Evolutionary conservation across 1,139 yeast genomes (phyloP).

Genomic region (Blastobotrys illinoisensis): DNA sequence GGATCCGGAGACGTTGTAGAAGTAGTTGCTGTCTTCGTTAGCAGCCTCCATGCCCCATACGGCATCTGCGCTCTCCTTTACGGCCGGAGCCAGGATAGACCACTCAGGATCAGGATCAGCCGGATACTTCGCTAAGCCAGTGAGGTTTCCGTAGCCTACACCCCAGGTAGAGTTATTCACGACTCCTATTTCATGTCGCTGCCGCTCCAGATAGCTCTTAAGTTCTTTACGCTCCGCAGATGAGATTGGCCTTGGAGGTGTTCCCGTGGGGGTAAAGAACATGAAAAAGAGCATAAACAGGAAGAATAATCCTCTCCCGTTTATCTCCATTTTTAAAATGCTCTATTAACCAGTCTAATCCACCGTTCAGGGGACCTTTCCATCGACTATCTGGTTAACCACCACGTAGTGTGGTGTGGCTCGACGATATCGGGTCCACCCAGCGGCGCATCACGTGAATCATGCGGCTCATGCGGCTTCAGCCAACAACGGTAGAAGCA

Average conservation of each 20-base stretch:
- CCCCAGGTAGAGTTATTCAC: conserved; percentile 42
- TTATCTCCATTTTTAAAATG: conserved; percentile 20
- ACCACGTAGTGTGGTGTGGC: neutral
- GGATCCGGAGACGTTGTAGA: conserved; percentile 21
- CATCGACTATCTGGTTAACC: neutral
- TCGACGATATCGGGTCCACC: too few relatives aligned
- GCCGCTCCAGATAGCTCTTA: conserved; percentile 31
- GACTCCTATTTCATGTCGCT: conserved; percentile 32
- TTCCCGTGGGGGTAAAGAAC: conserved; percentile 27
- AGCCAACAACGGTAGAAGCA: too few relatives aligned
- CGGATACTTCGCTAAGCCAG: conserved; percentile 47
- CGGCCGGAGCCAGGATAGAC: conserved; percentile 57
- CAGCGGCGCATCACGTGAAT: neutral
- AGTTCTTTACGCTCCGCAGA: conserved; percentile 28
- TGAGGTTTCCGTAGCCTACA: conserved; percentile 62
- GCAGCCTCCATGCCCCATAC: conserved; percentile 45
- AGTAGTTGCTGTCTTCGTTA: conserved; percentile 12
- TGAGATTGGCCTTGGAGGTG: conserved; percentile 27
- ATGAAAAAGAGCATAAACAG: conserved; percentile 25
- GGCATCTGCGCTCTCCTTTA: conserved; percentile 42
- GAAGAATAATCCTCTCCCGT: conserved; percentile 23
- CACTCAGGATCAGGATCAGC: conserved; percentile 34
- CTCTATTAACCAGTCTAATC: neutral
- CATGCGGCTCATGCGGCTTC: neutral
- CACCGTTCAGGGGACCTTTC: neutral